Percentiles rank a stretch among this genome's conserved stretches.
Conservation (phyloP, 2,329 filamentous ascomycete genomes). For the Beauveria australis region DNA sequence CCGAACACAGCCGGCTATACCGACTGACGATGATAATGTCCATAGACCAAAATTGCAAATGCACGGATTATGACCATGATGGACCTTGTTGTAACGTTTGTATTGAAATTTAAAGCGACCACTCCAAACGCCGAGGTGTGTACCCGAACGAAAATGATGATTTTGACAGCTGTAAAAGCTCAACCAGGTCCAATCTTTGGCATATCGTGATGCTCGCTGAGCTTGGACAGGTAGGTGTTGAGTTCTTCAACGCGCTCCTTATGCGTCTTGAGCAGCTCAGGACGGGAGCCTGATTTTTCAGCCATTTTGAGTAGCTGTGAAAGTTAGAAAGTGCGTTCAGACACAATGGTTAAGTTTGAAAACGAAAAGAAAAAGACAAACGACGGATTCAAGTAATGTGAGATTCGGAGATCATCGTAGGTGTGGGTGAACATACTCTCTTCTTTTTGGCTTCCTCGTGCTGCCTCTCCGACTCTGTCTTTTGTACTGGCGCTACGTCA, state of each 20-base stretch:
- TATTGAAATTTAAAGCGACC: neutral
- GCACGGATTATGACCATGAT: neutral
- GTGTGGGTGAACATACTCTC: conserved; percentile 48
- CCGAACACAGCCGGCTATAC: conserved; percentile 2
- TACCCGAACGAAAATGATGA: neutral
- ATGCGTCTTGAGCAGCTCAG: conserved; percentile 88
- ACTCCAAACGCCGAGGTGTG: neutral
- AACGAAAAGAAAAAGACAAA: neutral
- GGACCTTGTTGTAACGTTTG: neutral
- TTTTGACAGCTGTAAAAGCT: conserved; percentile 3
- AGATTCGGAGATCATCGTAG: too few species aligned
- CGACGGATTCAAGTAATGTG: neutral
- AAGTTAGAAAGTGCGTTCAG: neutral
- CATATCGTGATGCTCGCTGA: conserved; percentile 99
- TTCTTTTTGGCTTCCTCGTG: conserved; percentile 76
- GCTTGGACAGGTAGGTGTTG: conserved; percentile 82
- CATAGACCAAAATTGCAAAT: conserved; percentile 10
- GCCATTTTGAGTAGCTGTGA: conserved; percentile 70
- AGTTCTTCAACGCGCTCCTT: conserved; percentile 94
- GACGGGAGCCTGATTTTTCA: conserved; percentile 45
- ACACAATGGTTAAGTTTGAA: too few species aligned
- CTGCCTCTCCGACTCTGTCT: conserved; percentile 77
- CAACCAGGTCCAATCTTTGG: conserved; percentile 56
- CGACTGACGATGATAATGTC: conserved; percentile 9
- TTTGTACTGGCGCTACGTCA: conserved; percentile 33